Base-by-base conservation (phyloP, 192 early-diverging fungal species). In the Podila verticillata region DNA sequence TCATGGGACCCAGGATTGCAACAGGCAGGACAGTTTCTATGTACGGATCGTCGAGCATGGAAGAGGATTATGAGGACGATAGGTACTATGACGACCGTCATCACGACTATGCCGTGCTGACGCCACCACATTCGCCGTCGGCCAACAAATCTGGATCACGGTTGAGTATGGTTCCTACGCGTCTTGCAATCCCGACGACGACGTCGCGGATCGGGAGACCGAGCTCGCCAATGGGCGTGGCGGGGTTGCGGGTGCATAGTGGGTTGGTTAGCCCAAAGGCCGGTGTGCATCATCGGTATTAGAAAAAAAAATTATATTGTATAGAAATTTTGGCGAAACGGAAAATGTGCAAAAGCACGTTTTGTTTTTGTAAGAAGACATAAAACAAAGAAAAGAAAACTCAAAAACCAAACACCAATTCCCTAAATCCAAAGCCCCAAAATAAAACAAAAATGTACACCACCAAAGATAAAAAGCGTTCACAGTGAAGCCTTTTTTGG, bases 81-180 rank as follows among this genome's bases (percentile, higher is more conserved):
- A 22, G 7, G 6, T 24, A 54, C 15, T 28, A 34, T 51, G 63
- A 35, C 22, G 63, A 71, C 8, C 32, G 61, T 0, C 48, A 69
- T 1, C 56, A 36, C 2, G 67, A 68, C 15, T 79, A 79, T 49
- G 57, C 75, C 2, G 64, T 72, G 10, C 35, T 79, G 59, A 79
- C 75, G 2, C 75, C 75, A 35, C 75, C 75, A 8, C 69, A 67
- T 49, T 79, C 75, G 4, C 75, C 75, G 8, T 72, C 69, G 0
- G 65, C 75, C 47, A 48, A 3, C 6, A 75, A 70, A 49, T 26
- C 31, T 1, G 68, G 35, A 54, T 51, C 49, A 19, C 28, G 58
- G 44, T 12, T 48, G 24, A 15, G 68, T 7, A 48, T 26, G 35
- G 39, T 34, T 2, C 62, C 63, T 26, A 57, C 63, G 8, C 35